phyloP scores from a whole-genome alignment of 805 yeast genomes.

The Candida manassasensis region DNA sequence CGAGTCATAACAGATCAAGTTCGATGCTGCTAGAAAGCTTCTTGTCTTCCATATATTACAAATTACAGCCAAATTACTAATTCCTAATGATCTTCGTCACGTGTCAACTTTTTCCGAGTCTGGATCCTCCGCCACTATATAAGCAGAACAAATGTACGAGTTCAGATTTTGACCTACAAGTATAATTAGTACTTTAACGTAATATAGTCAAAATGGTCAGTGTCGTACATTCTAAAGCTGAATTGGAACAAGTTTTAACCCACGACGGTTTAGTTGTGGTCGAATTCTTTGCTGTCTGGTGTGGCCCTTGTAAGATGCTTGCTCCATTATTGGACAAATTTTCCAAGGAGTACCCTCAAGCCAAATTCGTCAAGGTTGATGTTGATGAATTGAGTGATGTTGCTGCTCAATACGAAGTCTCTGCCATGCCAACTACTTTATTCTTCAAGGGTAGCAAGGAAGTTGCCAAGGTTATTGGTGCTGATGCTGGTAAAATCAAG shows the following conservation, averaged over 20 bases:
- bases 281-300: conserved; percentile 97
- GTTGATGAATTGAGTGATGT: conserved; percentile 79
- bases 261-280: conserved; percentile 77
- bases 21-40: too few species aligned
- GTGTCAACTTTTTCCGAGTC: too few species aligned
- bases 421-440: conserved; percentile 59
- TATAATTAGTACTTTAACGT: too few species aligned
- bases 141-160: too few species aligned
- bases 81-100: too few species aligned
- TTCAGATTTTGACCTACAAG: too few species aligned
- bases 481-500: conserved; percentile 81
- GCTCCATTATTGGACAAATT: conserved; percentile 90
- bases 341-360: conserved; percentile 58
- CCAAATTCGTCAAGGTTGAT: conserved; percentile 83
- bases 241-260: conserved; percentile 63
- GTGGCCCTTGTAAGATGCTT: conserved; percentile 98
- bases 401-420: conserved; percentile 58
- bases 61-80: too few species aligned
- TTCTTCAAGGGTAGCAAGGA: conserved; percentile 81
- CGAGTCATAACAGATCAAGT: too few species aligned
- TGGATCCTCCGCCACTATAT: too few species aligned
- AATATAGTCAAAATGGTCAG: conserved; percentile 40
- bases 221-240: conserved; percentile 31
- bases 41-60: too few species aligned
- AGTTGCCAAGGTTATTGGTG: conserved; percentile 80